Conservation (phyloP, 495 filamentous ascomycete species). For the Neurospora discreta region DNA sequence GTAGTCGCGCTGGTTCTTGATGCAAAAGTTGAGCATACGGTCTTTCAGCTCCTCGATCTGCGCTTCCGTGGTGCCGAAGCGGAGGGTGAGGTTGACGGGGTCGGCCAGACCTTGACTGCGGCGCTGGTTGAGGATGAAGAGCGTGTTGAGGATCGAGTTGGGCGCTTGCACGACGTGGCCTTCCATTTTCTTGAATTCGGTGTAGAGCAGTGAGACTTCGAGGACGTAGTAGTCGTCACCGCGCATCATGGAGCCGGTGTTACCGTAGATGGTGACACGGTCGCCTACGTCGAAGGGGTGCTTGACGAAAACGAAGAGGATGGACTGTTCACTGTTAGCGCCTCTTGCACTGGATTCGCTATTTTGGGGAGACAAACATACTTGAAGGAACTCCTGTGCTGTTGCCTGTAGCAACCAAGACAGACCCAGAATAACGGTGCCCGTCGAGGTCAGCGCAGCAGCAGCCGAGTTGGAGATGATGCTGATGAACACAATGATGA, state of each 20-base stretch:
- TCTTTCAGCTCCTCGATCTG: constrained; percentile 77
- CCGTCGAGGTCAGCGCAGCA: constrained; percentile 69
- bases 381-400: constrained; percentile 75
- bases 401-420: constrained; percentile 90
- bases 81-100: constrained; percentile 71
- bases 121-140: constrained; percentile 92
- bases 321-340: constrained; percentile 30
- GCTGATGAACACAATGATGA: constrained; percentile 75
- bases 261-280: constrained; percentile 83
- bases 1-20: constrained; percentile 82
- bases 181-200: constrained; percentile 97
- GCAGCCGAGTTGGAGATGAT: constrained; percentile 83
- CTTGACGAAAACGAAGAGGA: constrained; percentile 96
- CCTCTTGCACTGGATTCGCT: too few species aligned
- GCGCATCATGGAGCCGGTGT: constrained; percentile 60
- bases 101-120: constrained; percentile 83
- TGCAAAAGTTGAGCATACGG: constrained; percentile 77
- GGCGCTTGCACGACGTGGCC: constrained; percentile 93
- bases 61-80: constrained; percentile 79
- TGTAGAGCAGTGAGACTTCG: constrained; percentile 87
- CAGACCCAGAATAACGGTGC: constrained; percentile 74
- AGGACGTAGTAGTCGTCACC: constrained; percentile 96
- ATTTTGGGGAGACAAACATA: not conserved
- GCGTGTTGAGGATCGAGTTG: constrained; percentile 81
- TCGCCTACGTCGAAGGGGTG: constrained; percentile 97